Conservation (phyloP, 768 basidiomycete species). For the Amanita rimosa region DNA sequence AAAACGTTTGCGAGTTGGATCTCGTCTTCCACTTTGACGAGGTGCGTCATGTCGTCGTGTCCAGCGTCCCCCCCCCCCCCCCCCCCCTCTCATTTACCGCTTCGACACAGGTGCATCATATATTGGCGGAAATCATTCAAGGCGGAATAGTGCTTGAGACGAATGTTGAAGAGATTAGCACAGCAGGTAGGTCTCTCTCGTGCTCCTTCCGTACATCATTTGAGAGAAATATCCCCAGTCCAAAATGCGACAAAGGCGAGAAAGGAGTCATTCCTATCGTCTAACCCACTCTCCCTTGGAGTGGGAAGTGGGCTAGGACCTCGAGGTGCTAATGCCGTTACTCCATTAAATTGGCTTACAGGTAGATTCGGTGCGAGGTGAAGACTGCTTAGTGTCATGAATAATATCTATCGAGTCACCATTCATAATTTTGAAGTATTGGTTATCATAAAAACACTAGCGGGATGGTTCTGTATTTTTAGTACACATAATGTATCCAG, state of each 20-base stretch:
- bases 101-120: conserved; percentile 70
- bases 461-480: not conserved
- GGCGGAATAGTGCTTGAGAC: conserved; percentile 96
- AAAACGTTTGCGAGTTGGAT: conserved; percentile 98
- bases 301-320: conserved; percentile 56
- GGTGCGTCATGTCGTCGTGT: conserved; percentile 30
- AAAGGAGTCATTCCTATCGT: conserved; percentile 69
- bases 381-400: conserved; percentile 3
- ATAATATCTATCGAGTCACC: not conserved
- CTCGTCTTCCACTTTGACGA: conserved; percentile 99
- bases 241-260: conserved; percentile 60
- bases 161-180: conserved; percentile 77
- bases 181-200: conserved; percentile 39
- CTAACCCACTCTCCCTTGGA: conserved; percentile 65
- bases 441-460: not conserved
- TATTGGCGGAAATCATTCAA: conserved; percentile 92
- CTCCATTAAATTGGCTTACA: conserved; percentile 73
- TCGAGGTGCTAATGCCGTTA: conserved; percentile 48
- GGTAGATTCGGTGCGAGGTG: conserved; percentile 51
- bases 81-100: not conserved
- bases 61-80: too few species aligned
- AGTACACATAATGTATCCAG: not conserved
- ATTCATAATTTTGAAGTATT: not conserved
- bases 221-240: conserved; percentile 29
- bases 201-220: not conserved